phyloP scores from a whole-genome alignment of 176 grass and related monocot species.

The Cenchrus purpureus region DNA sequence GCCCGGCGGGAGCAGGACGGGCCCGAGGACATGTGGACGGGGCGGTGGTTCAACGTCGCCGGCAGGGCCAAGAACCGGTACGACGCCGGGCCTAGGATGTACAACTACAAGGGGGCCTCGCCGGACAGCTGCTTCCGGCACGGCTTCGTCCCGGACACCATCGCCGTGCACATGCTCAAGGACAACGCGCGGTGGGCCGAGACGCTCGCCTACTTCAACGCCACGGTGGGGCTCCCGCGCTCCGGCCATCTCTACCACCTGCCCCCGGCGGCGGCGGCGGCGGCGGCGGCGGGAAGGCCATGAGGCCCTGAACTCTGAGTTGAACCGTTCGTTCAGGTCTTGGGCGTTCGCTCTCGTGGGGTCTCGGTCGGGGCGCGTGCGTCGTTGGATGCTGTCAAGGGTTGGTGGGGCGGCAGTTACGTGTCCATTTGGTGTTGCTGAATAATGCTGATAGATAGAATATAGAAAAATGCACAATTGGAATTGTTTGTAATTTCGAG shows the following conservation, averaged over 20 bases:
- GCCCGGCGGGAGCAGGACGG: constrained; percentile 47
- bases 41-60: constrained; percentile 74
- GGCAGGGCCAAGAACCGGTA: constrained; percentile 71
- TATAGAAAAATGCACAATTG: background rate
- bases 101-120: constrained; percentile 63
- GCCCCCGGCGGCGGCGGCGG: background rate
- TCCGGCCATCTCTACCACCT: constrained; percentile 55
- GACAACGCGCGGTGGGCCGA: constrained; percentile 55
- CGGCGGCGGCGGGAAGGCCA: too few relatives aligned
- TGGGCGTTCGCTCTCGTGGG: background rate
- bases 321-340: background rate
- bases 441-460: background rate
- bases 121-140: constrained; percentile 72
- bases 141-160: constrained; percentile 72
- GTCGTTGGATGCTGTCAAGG: constrained; percentile 13
- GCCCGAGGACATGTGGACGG: constrained; percentile 79
- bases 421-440: background rate
- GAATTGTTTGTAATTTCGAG: background rate
- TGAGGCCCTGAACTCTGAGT: constrained; percentile 6
- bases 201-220: constrained; percentile 75
- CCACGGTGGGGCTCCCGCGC: constrained; percentile 48
- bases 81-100: constrained; percentile 65
- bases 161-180: constrained; percentile 89
- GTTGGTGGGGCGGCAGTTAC: constrained; percentile 24
- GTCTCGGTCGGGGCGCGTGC: background rate